Evolutionary conservation across 805 yeast genomes (phyloP).

Genomic region (Barnettozyma wickerhamii): DNA sequence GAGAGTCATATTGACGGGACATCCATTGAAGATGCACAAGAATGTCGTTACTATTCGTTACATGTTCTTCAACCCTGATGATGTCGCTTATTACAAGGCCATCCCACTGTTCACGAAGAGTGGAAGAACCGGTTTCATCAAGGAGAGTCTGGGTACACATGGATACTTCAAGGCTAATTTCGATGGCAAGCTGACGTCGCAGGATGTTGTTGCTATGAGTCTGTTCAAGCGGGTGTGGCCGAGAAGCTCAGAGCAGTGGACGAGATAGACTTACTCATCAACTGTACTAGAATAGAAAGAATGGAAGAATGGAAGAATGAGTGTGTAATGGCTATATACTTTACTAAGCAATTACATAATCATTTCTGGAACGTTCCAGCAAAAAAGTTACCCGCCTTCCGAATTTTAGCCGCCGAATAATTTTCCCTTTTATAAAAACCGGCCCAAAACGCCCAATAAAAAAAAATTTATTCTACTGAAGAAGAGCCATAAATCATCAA

Average conservation of each 20-base stretch:
- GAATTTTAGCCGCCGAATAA: not conserved
- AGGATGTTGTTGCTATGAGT: conserved; percentile 92
- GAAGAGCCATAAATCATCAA: not conserved
- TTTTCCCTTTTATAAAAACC: conserved; percentile 2
- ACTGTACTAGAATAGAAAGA: not conserved
- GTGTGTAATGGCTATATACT: not conserved
- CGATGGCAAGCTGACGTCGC: conserved; percentile 85
- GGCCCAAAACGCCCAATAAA: not conserved
- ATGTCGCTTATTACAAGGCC: conserved; percentile 82
- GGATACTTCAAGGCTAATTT: conserved; percentile 96
- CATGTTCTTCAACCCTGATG: conserved; percentile 94
- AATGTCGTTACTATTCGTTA: conserved; percentile 87
- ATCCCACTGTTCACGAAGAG: conserved; percentile 89
- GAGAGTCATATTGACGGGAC: conserved; percentile 87
- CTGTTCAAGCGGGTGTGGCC: conserved; percentile 96
- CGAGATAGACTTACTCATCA: conserved; percentile 9
- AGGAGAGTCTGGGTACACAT: conserved; percentile 95
- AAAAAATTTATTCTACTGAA: not conserved
- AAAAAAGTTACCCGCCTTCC: conserved; percentile 1
- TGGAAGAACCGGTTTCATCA: conserved; percentile 93
- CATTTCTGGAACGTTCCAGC: conserved; percentile 7
- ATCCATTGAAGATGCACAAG: conserved; percentile 93
- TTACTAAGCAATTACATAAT: conserved; percentile 1
- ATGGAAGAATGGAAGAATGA: too few species aligned
- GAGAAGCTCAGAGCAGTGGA: conserved; percentile 35